A percentile compares a stretch with the other conserved stretches of the same genome.
These are phyloP conservation scores for Cladosporium colombiae DNA, from an alignment of 2,329 filamentous ascomycete genomes.

Conservation along the genomic window DNA sequence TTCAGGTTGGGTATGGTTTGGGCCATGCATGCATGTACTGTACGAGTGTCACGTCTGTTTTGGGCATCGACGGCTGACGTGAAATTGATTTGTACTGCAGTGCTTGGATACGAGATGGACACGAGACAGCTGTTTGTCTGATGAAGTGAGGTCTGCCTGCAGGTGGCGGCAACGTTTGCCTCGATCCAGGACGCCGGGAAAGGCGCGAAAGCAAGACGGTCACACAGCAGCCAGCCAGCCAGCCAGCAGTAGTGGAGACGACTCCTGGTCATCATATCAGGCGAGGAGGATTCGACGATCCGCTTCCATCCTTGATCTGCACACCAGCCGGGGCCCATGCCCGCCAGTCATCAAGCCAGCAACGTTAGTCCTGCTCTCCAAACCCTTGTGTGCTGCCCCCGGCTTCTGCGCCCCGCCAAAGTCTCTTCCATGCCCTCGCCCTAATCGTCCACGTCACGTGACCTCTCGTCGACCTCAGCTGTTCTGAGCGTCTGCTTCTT, in stretches of 20 bases:
- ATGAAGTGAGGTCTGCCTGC: slow-evolving; percentile 8
- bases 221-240: background rate
- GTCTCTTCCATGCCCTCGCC: background rate
- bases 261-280: background rate
- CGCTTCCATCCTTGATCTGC: slow-evolving; percentile 4
- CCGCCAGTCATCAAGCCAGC: background rate
- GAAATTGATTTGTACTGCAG: background rate
- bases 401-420: background rate
- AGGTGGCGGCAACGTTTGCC: slow-evolving; percentile 3
- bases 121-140: background rate
- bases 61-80: background rate
- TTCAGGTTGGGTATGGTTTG: background rate
- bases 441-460: background rate
- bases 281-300: slow-evolving; percentile 11
- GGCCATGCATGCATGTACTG: background rate
- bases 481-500: slow-evolving; percentile 1
- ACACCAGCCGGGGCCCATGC: slow-evolving; percentile 3
- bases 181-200: slow-evolving; percentile 1
- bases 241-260: background rate
- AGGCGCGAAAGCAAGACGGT: slow-evolving; percentile 9
- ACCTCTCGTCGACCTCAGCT: slow-evolving; percentile 12
- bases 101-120: background rate
- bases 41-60: background rate
- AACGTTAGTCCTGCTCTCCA: background rate
- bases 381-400: background rate